Evolutionary conservation across 202 grass and related monocot genomes (phyloP), one percentile per base, ranked within the genome.

Genomic region (Schoenoplectus tabernaemontani): DNA sequence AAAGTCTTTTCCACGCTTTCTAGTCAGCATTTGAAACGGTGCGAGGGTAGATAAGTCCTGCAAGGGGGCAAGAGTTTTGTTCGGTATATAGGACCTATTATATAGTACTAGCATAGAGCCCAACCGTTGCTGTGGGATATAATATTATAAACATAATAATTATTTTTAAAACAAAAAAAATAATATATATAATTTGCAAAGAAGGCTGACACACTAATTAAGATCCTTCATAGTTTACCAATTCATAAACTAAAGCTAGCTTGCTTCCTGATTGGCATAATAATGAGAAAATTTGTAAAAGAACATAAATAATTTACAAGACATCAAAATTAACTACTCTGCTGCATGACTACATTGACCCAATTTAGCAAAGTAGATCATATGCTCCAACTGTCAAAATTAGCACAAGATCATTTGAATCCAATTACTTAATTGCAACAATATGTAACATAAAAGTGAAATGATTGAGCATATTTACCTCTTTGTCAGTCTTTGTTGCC

Each of bases 351-450:
- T 28, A 28, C 28, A 28, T 28, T 28, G 22, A 1, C 87, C 89
- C 26, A 98, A 41, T 43, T 98, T 91, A 16, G 88, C 78, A 20
- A 92, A 98, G 59, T 83, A 83, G 5, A 85, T 70, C 91, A 91
- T 88, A 23, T 91, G 51, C 73, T 92, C 86, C 39, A 92, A 73
- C 91, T 96, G 88, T 39, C 79, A 84, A 9, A 19, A 19, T 64
- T 53, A 43, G 84, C 1, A 84, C 48, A 38, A 43, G 11, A 87
- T 36, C 7, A n/a, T 28, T 28, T 28, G 15, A 28, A 82, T 61
- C 41, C 44, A 76, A 64, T 22, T 37, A 80, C 37, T 51, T 57
- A 39, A 39, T 48, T 26, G 26, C 2, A 3, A 75, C 22, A 60
- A 3, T 28, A 32, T 87, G 58, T 12, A 59, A 36, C 28, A 1